phyloP scores from a whole-genome alignment of 2,329 filamentous ascomycete species.

The Mariannaea elegans region DNA sequence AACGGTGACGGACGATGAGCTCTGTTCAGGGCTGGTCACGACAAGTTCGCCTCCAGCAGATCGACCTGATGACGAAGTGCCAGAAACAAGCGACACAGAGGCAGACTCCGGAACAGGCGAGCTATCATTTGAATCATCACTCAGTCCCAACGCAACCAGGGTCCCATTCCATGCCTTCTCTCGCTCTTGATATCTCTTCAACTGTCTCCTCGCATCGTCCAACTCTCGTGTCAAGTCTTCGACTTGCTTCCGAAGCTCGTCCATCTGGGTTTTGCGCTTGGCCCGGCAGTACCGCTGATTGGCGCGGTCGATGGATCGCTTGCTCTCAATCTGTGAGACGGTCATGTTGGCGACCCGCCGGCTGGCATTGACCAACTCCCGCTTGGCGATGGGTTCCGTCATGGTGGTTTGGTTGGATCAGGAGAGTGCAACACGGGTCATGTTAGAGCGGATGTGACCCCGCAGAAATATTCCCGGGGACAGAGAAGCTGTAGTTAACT shows the following conservation, averaged over 20 bases:
- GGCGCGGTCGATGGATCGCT: slow-evolving; percentile 38
- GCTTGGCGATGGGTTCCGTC: slow-evolving; percentile 3
- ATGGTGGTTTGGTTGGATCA: neutral
- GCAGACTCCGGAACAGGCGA: neutral
- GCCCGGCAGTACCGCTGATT: slow-evolving; percentile 37
- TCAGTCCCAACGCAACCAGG: neutral
- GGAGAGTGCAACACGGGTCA: neutral
- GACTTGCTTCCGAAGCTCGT: slow-evolving; percentile 30
- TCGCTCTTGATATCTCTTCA: slow-evolving; percentile 13
- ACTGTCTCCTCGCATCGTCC: neutral
- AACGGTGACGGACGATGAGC: neutral
- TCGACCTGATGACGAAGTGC: neutral
- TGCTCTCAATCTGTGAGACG: slow-evolving; percentile 33
- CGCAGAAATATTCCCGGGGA: neutral
- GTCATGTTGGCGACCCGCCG: slow-evolving; percentile 36
- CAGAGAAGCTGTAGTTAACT: neutral
- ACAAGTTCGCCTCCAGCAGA: neutral
- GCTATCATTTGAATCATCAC: neutral
- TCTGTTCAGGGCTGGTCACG: neutral
- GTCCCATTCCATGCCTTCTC: slow-evolving; percentile 17
- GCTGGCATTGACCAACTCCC: slow-evolving; percentile 22
- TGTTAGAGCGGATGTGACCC: neutral
- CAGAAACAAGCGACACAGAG: neutral
- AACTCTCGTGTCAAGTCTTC: slow-evolving; percentile 18
- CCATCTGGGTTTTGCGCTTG: slow-evolving; percentile 33